These are phyloP conservation scores for Jacaranda mimosifolia DNA, from an alignment of 257 asterid genomes.

Conservation along the genomic window DNA sequence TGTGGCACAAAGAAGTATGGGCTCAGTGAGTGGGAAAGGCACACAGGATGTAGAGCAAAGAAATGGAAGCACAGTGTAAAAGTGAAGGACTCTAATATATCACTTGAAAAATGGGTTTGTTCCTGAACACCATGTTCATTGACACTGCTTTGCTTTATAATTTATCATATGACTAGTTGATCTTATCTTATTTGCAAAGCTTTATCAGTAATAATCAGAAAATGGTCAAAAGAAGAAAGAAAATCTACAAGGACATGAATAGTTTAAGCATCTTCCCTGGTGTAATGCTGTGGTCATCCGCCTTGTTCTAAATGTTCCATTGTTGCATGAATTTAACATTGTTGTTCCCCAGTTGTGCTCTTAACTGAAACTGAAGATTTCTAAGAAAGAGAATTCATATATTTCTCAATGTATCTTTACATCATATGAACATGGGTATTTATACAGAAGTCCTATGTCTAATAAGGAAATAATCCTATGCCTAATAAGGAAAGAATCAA, in stretches of 20 bases:
- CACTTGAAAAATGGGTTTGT: slow-evolving; percentile 94
- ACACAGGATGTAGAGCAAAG: slow-evolving; percentile 96
- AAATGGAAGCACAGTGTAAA: slow-evolving; percentile 97
- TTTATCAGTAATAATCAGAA: background rate
- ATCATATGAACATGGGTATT: too few relatives aligned
- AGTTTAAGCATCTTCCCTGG: background rate
- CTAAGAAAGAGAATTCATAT: too few relatives aligned
- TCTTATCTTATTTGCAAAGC: slow-evolving; percentile 9
- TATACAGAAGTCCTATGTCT: too few relatives aligned
- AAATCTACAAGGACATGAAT: background rate
- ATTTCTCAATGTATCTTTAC: too few relatives aligned
- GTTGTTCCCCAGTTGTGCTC: too few relatives aligned
- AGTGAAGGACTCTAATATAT: slow-evolving; percentile 68
- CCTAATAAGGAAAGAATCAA: too few relatives aligned
- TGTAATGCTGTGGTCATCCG: slow-evolving; percentile 11
- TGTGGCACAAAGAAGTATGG: slow-evolving; percentile 78
- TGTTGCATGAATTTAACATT: too few relatives aligned
- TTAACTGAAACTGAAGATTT: too few relatives aligned
- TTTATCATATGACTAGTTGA: background rate
- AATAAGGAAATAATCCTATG: too few relatives aligned
- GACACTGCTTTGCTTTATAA: slow-evolving; percentile 19
- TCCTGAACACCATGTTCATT: slow-evolving; percentile 23
- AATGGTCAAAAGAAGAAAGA: slow-evolving; percentile 21
- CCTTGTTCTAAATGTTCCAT: background rate
- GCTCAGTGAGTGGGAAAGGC: slow-evolving; percentile 94